A percentile compares a stretch with the other conserved stretches of the same genome.
Conservation (phyloP, 176 grass and related monocot genomes). For the Aegilops umbellulata region DNA sequence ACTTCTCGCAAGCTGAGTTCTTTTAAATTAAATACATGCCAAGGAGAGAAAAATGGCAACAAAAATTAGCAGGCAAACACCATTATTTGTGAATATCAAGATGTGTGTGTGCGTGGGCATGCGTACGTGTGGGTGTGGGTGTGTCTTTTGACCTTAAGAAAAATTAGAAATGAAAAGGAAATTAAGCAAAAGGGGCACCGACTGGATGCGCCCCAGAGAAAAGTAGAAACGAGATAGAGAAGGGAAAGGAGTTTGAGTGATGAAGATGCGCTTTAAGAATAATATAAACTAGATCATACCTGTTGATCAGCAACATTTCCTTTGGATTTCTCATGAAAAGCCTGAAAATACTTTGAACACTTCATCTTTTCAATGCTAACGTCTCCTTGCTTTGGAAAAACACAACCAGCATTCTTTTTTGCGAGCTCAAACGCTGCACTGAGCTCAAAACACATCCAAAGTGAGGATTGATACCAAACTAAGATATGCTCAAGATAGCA, state of each 20-base stretch:
- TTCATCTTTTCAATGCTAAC: slow-evolving; percentile 71
- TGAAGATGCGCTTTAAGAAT: slow-evolving; percentile 21
- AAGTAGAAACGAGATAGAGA: background rate
- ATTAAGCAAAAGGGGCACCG: slow-evolving; percentile 7
- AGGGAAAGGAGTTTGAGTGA: background rate
- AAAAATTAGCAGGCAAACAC: slow-evolving; percentile 32
- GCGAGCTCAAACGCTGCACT: slow-evolving; percentile 77
- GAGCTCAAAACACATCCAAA: slow-evolving; percentile 36
- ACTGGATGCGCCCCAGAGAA: background rate
- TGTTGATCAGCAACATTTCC: slow-evolving; percentile 45
- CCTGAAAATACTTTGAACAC: slow-evolving; percentile 64
- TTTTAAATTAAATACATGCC: slow-evolving; percentile 35
- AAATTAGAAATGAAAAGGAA: background rate
- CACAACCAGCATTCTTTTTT: slow-evolving; percentile 51
- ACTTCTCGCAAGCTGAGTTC: slow-evolving; percentile 19
- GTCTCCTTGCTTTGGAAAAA: slow-evolving; percentile 62
- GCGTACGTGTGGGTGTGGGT: background rate
- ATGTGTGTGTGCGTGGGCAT: too few relatives aligned
- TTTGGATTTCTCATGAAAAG: slow-evolving; percentile 52
- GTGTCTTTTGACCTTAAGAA: background rate
- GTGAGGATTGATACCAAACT: slow-evolving; percentile 9
- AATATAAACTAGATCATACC: slow-evolving; percentile 38
- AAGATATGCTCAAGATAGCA: background rate
- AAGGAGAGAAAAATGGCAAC: slow-evolving; percentile 22
- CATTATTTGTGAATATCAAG: background rate